These are phyloP conservation scores for Kwoniella sp. DNA, from an alignment of 768 basidiomycete genomes.

Conservation along the genomic window DNA sequence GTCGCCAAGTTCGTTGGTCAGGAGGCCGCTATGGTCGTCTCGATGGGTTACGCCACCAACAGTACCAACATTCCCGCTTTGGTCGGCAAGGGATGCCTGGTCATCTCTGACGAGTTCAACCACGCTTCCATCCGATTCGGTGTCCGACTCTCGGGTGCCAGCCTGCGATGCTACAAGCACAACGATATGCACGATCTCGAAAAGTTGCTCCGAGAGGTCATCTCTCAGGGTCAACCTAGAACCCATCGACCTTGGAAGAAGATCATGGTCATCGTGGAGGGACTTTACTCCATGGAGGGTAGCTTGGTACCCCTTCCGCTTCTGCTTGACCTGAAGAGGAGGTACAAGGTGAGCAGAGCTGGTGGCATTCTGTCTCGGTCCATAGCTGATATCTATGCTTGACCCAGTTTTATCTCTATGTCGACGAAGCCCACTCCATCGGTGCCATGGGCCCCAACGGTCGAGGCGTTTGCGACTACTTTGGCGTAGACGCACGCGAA, in stretches of 20 bases:
- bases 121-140: slow-evolving; percentile 94
- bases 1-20: slow-evolving; percentile 84
- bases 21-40: slow-evolving; percentile 84
- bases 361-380: neutral
- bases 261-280: slow-evolving; percentile 90
- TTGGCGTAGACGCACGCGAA: slow-evolving; percentile 69
- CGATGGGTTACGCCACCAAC: slow-evolving; percentile 61
- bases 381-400: neutral
- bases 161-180: slow-evolving; percentile 92
- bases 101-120: slow-evolving; percentile 96
- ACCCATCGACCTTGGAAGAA: slow-evolving; percentile 99
- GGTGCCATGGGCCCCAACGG: slow-evolving; percentile 92
- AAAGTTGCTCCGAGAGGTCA: slow-evolving; percentile 73
- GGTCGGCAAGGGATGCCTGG: slow-evolving; percentile 80
- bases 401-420: slow-evolving; percentile 81
- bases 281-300: slow-evolving; percentile 98
- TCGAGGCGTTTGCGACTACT: slow-evolving; percentile 93
- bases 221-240: slow-evolving; percentile 95
- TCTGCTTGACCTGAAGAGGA: slow-evolving; percentile 79
- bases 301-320: slow-evolving; percentile 78
- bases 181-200: slow-evolving; percentile 87
- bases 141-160: slow-evolving; percentile 78
- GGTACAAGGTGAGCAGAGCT: slow-evolving; percentile 72
- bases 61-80: slow-evolving; percentile 82
- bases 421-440: slow-evolving; percentile 97